Evolutionary conservation across 352 stramenopile species (phyloP).

Genomic region (Saprolegnia diclina): DNA sequence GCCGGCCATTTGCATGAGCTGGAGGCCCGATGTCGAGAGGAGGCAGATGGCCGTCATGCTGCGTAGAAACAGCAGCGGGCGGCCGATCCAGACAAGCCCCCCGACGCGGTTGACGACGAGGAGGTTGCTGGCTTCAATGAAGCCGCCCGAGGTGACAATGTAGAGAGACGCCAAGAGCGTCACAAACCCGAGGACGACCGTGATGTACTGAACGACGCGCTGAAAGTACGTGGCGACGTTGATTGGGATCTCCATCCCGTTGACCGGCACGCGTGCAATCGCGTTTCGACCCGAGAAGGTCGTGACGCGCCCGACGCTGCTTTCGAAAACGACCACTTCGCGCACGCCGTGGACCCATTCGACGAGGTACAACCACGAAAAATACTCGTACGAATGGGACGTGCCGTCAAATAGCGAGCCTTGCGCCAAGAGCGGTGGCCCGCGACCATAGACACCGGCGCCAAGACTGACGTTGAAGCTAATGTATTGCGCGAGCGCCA

Average conservation of each 20-base stretch:
- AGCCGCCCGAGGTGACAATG: constrained; percentile 3
- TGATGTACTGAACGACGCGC: background rate
- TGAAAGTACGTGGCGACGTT: constrained; percentile 5
- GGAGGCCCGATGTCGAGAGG: background rate
- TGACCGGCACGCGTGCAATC: background rate
- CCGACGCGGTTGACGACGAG: background rate
- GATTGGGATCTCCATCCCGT: constrained; percentile 10
- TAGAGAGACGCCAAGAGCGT: background rate
- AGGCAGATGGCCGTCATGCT: constrained; percentile 10
- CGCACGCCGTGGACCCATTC: constrained; percentile 14
- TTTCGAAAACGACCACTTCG: constrained; percentile 2
- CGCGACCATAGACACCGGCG: too few species aligned
- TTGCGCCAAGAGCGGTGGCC: too few species aligned
- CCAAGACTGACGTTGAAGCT: background rate
- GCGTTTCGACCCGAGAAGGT: background rate
- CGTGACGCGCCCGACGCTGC: background rate
- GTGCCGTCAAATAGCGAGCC: background rate
- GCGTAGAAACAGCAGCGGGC: constrained; percentile 1
- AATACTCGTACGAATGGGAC: background rate
- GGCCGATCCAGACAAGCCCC: background rate
- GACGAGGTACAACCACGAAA: background rate
- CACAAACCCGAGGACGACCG: background rate
- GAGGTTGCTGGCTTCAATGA: constrained; percentile 1
- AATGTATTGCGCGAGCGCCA: background rate
- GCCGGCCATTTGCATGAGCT: background rate